Conservation (phyloP, 805 yeast species). For the Nakazawaea laoshanensis region DNA sequence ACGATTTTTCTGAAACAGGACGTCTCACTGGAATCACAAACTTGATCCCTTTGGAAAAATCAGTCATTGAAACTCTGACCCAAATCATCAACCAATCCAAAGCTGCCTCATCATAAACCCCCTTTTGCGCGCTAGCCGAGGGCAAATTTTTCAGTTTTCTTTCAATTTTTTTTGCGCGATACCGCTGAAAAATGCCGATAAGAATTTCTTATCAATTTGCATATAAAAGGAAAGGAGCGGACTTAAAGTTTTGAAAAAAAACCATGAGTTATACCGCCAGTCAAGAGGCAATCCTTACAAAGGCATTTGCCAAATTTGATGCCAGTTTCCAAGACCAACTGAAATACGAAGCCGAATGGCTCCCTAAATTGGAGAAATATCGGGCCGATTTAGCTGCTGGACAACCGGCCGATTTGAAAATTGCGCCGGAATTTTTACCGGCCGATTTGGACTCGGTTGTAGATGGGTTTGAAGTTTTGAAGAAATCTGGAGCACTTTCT, state of each 20-base stretch:
- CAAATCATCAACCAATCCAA: too few species aligned
- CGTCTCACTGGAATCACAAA: too few species aligned
- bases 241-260: too few species aligned
- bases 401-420: constrained; percentile 18
- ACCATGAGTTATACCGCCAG: background rate
- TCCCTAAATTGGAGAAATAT: constrained; percentile 38
- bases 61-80: too few species aligned
- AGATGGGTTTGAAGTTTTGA: constrained; percentile 26
- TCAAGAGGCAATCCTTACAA: constrained; percentile 4
- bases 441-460: constrained; percentile 25
- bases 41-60: too few species aligned
- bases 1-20: too few species aligned
- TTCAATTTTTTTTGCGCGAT: background rate
- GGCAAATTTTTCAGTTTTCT: too few species aligned
- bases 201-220: too few species aligned
- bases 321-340: constrained; percentile 5
- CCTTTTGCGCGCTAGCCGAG: too few species aligned
- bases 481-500: constrained; percentile 22
- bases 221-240: too few species aligned
- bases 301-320: constrained; percentile 5
- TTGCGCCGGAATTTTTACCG: constrained; percentile 25
- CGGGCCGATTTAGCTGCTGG: constrained; percentile 19
- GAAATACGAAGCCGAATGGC: constrained; percentile 28
- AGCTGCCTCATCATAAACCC: too few species aligned
- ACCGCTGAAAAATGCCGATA: background rate